phyloP scores from a whole-genome alignment of 108 stramenopile species.

The Stephanodiscus triporus region DNA sequence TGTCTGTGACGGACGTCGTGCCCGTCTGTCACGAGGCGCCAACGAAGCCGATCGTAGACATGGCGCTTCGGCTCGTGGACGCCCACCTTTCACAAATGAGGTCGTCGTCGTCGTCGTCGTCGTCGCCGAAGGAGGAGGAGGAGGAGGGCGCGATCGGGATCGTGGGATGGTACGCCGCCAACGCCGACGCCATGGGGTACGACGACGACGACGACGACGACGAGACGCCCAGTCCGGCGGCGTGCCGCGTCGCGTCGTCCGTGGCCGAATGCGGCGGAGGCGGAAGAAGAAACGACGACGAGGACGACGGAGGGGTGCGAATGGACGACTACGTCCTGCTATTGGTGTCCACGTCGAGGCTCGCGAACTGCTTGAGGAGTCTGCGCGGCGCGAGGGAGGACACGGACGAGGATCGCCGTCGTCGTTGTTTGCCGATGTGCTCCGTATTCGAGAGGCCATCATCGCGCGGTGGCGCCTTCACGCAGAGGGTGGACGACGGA shows the following conservation, averaged over 20 bases:
- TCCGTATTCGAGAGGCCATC: not conserved
- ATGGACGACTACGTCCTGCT: not conserved
- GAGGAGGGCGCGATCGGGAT: slow-evolving; percentile 29
- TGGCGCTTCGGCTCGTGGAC: slow-evolving; percentile 53
- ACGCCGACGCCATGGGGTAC: slow-evolving; percentile 14
- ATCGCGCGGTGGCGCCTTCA: not conserved
- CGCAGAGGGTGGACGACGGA: not conserved
- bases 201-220: not conserved
- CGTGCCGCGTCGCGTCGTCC: slow-evolving; percentile 33
- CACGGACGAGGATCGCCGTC: not conserved
- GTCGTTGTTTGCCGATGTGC: not conserved
- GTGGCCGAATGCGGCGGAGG: slow-evolving; percentile 19
- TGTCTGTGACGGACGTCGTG: slow-evolving; percentile 56
- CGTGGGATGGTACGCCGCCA: slow-evolving; percentile 80
- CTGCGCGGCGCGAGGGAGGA: not conserved
- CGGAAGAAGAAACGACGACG: not conserved
- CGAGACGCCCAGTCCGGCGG: slow-evolving; percentile 30
- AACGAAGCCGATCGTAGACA: slow-evolving; percentile 69
- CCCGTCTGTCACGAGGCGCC: slow-evolving; percentile 81
- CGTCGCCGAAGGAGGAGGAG: not conserved
- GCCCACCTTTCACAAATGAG: slow-evolving; percentile 18
- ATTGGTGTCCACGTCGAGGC: not conserved
- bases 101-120: not conserved
- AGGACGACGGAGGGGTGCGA: not conserved
- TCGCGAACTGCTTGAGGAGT: not conserved